These are phyloP conservation scores for Podaxis sp. DNA, from an alignment of 768 basidiomycete genomes.

Conservation along the genomic window DNA sequence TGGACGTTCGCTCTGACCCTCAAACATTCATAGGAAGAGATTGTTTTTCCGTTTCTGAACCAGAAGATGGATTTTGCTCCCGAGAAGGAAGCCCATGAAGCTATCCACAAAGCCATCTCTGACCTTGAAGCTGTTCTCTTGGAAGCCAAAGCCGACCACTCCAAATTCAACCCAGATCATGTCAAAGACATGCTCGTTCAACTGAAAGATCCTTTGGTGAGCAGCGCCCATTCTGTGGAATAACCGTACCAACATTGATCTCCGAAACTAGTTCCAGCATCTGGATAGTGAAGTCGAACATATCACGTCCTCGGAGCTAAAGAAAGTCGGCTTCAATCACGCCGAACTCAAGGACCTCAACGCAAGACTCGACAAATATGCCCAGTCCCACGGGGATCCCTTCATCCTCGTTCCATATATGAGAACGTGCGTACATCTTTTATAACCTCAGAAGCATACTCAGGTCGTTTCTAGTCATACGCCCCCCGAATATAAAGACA, in stretches of 20 bases:
- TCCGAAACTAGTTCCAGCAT: neutral
- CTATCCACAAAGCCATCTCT: neutral
- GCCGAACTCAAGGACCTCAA: slow-evolving; percentile 2
- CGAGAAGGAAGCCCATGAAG: slow-evolving; percentile 6
- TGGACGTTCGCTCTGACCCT: neutral
- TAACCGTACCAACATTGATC: neutral
- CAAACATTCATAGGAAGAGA: neutral
- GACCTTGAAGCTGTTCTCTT: neutral
- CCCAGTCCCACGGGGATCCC: neutral
- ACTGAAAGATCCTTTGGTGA: slow-evolving; percentile 5
- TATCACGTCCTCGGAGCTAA: neutral
- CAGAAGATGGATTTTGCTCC: slow-evolving; percentile 10
- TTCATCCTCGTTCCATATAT: slow-evolving; percentile 7
- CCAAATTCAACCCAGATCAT: neutral
- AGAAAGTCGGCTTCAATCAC: neutral
- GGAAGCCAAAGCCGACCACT: slow-evolving; percentile 1
- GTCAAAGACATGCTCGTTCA: neutral
- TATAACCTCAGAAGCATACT: neutral
- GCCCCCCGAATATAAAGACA: neutral
- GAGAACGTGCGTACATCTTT: neutral
- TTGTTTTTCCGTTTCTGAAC: slow-evolving; percentile 8
- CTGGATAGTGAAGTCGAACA: slow-evolving; percentile 9
- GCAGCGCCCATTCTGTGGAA: neutral
- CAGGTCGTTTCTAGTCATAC: neutral
- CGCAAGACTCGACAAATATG: neutral